Base-by-base conservation (phyloP, 75 land plant species). In the Gnetum montanum region DNA sequence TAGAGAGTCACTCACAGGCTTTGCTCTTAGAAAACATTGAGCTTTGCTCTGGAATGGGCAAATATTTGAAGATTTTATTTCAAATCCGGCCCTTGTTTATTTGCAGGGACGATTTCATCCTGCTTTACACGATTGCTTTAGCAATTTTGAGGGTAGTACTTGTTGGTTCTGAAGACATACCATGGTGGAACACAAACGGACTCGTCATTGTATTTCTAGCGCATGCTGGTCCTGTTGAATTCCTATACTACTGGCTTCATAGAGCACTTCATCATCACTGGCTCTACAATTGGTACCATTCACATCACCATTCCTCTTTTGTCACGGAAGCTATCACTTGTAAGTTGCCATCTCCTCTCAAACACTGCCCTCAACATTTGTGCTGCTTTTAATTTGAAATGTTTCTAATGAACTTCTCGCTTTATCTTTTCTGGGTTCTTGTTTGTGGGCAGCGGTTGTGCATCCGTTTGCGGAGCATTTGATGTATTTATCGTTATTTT, bases 391-490 rank as follows among this genome's bases (percentile, higher is more conserved):
- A n/a, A n/a, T n/a, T n/a, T n/a, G n/a, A n/a, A n/a, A n/a, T n/a
- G n/a, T n/a, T n/a, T n/a, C n/a, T n/a, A n/a, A n/a, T n/a, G n/a
- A n/a, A n/a, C n/a, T n/a, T n/a, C n/a, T n/a, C n/a, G n/a, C n/a
- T n/a, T n/a, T n/a, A n/a, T n/a, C n/a, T n/a, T n/a, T 63, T n/a
- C 49, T 54, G 18, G 20, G 24, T 4, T 8, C 28, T 36, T 24
- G 12, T 33, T 41, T 22, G 10, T n/a, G 15, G 29, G 29, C 86
- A 90, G 97, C 90, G 54, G 88, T 77, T 11, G 83, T 89, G 28
- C 97, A 91, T 74, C 97, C 97, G 11, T 88, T 91, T 50, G 79
- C 75, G 8, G 97, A 91, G 67, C 71, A 76, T 29, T 7, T 91
- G 25, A 58, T 57, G 34, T 91, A 91, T 61, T 67, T 66, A 4